Percentiles rank a stretch among this genome's conserved stretches.
These are phyloP conservation scores for Piromyces finnis DNA, from an alignment of 192 early-diverging fungal species.

Conservation along the genomic window DNA sequence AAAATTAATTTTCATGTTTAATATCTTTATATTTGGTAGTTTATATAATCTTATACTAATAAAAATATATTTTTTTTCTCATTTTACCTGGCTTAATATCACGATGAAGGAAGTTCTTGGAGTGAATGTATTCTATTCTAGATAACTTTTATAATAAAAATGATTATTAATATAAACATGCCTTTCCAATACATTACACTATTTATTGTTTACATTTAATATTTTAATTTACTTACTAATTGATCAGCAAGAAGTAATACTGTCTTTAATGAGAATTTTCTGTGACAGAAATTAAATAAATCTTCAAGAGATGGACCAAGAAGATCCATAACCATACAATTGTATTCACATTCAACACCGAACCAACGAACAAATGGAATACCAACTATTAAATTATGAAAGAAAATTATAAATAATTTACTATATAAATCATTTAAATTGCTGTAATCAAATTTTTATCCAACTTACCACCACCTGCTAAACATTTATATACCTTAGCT, in stretches of 20 bases:
- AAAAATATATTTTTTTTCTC: too few relatives aligned
- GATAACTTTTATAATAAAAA: constrained; percentile 20
- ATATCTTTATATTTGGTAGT: too few relatives aligned
- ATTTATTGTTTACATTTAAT: too few relatives aligned
- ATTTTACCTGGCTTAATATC: constrained; percentile 35
- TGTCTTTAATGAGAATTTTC: constrained; percentile 76
- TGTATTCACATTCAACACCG: constrained; percentile 64
- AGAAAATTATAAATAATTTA: too few relatives aligned
- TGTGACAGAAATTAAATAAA: constrained; percentile 74
- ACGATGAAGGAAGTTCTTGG: constrained; percentile 79
- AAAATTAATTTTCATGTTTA: too few relatives aligned
- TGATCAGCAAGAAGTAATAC: constrained; percentile 76
- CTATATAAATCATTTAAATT: too few relatives aligned
- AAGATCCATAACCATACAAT: constrained; percentile 74
- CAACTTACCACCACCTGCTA: constrained; percentile 67
- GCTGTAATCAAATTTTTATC: too few relatives aligned
- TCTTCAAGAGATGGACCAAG: constrained; percentile 83
- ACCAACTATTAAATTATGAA: constrained; percentile 50
- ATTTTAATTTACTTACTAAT: constrained; percentile 51
- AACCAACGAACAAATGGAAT: constrained; percentile 75
- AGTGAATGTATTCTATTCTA: constrained; percentile 61
- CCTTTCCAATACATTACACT: too few relatives aligned
- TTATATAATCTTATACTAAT: too few relatives aligned
- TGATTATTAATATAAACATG: too few relatives aligned
- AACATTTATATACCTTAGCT: constrained; percentile 80